A percentile compares a stretch with the other conserved stretches of the same genome.
Evolutionary conservation across 257 asterid genomes (phyloP).

Genomic region (Nicotiana undulata): DNA sequence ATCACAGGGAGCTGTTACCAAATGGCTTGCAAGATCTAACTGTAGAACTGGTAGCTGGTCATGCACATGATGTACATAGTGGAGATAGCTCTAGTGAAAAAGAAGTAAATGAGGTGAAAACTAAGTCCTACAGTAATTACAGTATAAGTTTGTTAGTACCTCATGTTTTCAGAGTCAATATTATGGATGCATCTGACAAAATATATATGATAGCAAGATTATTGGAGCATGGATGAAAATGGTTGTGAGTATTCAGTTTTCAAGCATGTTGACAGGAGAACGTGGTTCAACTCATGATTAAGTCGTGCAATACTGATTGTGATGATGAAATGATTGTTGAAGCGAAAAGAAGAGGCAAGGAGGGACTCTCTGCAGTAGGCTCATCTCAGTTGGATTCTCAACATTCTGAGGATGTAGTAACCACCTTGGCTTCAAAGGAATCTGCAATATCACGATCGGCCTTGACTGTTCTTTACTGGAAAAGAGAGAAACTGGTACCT

Average conservation of each 20-base stretch:
- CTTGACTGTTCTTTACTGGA: conserved; percentile 30
- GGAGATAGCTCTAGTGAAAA: neutral
- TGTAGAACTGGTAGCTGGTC: neutral
- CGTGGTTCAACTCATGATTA: neutral
- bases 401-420: conserved; percentile 7
- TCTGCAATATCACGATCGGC: conserved; percentile 27
- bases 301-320: neutral
- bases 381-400: neutral
- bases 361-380: neutral
- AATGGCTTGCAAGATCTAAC: conserved; percentile 7
- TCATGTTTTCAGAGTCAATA: neutral
- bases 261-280: conserved; percentile 13
- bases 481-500: conserved; percentile 46
- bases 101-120: conserved; percentile 4
- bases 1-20: conserved; percentile 10
- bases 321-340: conserved; percentile 9
- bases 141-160: neutral
- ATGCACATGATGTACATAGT: neutral
- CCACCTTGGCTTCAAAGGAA: conserved; percentile 18
- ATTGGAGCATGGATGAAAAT: neutral
- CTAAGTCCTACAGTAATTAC: neutral
- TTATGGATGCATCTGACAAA: neutral
- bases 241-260: neutral
- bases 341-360: neutral
- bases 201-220: neutral